Base-by-base conservation (phyloP, 2,329 filamentous ascomycete species). In the Grosmannia huntii region DNA sequence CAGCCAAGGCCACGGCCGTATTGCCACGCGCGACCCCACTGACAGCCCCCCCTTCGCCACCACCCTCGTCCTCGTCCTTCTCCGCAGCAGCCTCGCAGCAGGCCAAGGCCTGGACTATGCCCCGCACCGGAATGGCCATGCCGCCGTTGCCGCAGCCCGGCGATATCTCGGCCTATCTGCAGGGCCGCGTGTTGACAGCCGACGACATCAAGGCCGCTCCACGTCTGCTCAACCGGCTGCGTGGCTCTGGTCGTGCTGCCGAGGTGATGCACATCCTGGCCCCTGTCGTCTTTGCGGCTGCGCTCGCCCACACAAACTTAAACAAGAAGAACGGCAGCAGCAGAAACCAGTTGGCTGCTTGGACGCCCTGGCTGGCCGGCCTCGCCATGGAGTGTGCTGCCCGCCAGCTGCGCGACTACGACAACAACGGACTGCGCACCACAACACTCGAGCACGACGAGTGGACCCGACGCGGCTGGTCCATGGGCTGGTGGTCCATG, bases 121-220 rank as follows among this genome's bases (percentile, higher is more conserved):
- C 92, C n/a, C 80, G 94, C 60, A 99, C 94, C 0, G 90, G 90
- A 41, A 79, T 95, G 65, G 87, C 84, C 28, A 79, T 99, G 53
- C 92, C 94, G 0, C 86, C 84, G 53, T 77, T 99, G 19, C 94
- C 94, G 0, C 85, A 86, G 59, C 81, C 86, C 1, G 81, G 85
- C 56, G 89, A 96, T 65, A 91, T 96, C 60, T 89, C 89, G 55
- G 83, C 82, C 51, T 99, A 95, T 70, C 81, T 99, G 5, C 82
- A 95, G 27, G 86, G 87, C 38, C 91, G 95, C 64, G 92, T 97
- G 14, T 79, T 99, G 53, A 96, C 90, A 0, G 90, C 94, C 10
- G 94, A 99, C 72, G 94, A 97, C 68, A 94, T 99, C 75, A 96
- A 96, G 70, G 89, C 92, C 0, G 89, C 94, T 0, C 86, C 87